Evolutionary conservation across 371 early-diverging fungal species (phyloP).

Genomic region (Saksenaea vasiformis): DNA sequence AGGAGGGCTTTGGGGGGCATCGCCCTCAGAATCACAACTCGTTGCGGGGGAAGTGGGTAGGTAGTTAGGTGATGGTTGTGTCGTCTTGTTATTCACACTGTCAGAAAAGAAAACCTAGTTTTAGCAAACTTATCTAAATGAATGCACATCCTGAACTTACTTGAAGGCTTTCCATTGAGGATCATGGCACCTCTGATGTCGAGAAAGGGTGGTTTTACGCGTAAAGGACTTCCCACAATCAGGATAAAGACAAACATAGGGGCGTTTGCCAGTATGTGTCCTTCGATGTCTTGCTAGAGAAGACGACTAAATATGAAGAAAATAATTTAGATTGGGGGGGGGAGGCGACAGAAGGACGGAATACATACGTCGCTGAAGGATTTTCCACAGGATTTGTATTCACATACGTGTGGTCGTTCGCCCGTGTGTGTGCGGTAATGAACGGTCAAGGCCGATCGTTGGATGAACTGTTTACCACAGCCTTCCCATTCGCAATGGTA

Average conservation of each 20-base stretch:
- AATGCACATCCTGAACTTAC: neutral
- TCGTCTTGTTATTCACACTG: neutral
- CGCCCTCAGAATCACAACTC: constrained; percentile 36
- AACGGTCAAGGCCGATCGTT: constrained; percentile 67
- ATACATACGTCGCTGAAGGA: constrained; percentile 54
- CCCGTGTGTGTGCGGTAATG: constrained; percentile 71
- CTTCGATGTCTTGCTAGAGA: constrained; percentile 53
- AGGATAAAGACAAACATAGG: constrained; percentile 50
- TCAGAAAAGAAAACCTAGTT: neutral
- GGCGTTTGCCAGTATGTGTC: constrained; percentile 53
- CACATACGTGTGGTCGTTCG: constrained; percentile 59
- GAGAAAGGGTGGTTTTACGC: constrained; percentile 70
- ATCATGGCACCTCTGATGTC: constrained; percentile 62
- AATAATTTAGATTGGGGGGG: neutral
- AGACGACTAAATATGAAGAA: constrained; percentile 36
- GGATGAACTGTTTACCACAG: constrained; percentile 68
- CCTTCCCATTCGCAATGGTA: constrained; percentile 61
- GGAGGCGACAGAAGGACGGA: neutral
- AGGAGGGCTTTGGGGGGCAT: constrained; percentile 29
- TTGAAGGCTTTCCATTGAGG: constrained; percentile 31
- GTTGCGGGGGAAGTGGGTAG: constrained; percentile 19
- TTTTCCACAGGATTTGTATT: constrained; percentile 57
- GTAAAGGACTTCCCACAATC: constrained; percentile 64
- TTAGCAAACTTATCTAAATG: neutral
- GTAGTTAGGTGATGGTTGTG: neutral